phyloP scores from a whole-genome alignment of 2,329 filamentous ascomycete species.

The Cladosporium austrohemisphaericum region DNA sequence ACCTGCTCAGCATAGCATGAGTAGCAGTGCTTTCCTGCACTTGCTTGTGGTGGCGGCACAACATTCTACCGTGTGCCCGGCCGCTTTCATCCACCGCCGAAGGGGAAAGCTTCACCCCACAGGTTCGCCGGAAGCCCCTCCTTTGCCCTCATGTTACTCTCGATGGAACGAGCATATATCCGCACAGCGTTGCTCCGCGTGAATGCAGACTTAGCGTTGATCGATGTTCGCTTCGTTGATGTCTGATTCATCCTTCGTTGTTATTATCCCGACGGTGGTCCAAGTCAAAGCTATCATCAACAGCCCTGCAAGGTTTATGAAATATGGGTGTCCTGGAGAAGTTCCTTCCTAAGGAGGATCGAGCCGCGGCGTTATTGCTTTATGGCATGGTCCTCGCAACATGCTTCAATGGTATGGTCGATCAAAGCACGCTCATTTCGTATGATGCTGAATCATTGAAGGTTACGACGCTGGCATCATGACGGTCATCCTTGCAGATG shows the following conservation, averaged over 20 bases:
- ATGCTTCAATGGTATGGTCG: slow-evolving; percentile 38
- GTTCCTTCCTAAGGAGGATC: slow-evolving; percentile 39
- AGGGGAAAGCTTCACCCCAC: not conserved
- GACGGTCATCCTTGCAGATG: slow-evolving; percentile 43
- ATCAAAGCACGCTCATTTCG: not conserved
- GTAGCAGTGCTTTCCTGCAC: too few species aligned
- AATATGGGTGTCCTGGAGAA: slow-evolving; percentile 33
- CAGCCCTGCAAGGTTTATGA: not conserved
- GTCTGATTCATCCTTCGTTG: not conserved
- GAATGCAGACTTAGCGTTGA: not conserved
- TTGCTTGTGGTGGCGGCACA: not conserved
- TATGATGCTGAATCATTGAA: not conserved
- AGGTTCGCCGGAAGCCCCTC: not conserved
- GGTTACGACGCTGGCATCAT: slow-evolving; percentile 42
- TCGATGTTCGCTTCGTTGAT: not conserved
- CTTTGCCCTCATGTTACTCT: not conserved
- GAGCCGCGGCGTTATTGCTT: slow-evolving; percentile 36
- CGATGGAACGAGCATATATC: not conserved
- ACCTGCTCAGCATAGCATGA: too few species aligned
- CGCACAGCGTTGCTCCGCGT: not conserved
- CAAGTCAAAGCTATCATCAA: not conserved
- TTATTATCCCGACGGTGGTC: not conserved
- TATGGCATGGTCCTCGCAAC: slow-evolving; percentile 41
- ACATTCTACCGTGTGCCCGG: not conserved
- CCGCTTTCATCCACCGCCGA: not conserved